phyloP scores from a whole-genome alignment of 805 yeast genomes.

The Schwanniomyces sp. region DNA sequence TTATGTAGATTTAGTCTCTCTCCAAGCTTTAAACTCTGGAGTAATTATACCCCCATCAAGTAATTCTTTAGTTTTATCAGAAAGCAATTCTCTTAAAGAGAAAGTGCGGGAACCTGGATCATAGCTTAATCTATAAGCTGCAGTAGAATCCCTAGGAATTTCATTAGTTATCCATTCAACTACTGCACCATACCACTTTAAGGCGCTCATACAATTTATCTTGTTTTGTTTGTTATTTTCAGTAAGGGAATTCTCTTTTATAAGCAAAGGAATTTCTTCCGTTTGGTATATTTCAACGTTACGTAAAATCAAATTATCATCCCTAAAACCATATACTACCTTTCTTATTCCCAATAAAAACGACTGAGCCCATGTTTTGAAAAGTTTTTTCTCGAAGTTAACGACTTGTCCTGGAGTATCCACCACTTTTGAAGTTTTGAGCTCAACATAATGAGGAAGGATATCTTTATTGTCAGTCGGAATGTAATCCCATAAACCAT shows the following conservation, averaged over 20 bases:
- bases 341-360: constrained; percentile 83
- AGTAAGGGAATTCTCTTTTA: constrained; percentile 51
- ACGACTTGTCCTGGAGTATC: constrained; percentile 56
- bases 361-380: constrained; percentile 90
- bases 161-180: constrained; percentile 69
- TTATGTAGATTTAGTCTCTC: constrained; percentile 8
- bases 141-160: constrained; percentile 51
- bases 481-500: constrained; percentile 81
- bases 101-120: constrained; percentile 56
- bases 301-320: constrained; percentile 61
- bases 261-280: constrained; percentile 70
- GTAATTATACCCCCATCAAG: constrained; percentile 47
- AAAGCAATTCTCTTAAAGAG: constrained; percentile 47
- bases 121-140: constrained; percentile 55
- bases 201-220: constrained; percentile 73
- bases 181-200: constrained; percentile 84
- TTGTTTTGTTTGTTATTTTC: constrained; percentile 31
- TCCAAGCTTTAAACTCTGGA: constrained; percentile 40
- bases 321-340: constrained; percentile 84
- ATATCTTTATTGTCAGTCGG: constrained; percentile 49
- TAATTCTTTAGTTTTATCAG: constrained; percentile 37
- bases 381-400: constrained; percentile 72
- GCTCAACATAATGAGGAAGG: constrained; percentile 76
- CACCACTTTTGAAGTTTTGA: constrained; percentile 69
- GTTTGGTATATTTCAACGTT: constrained; percentile 75